A percentile compares a stretch with the other conserved stretches of the same genome.
Conservation (phyloP, 2,329 filamentous ascomycete genomes). For the Ilyonectria sp. region DNA sequence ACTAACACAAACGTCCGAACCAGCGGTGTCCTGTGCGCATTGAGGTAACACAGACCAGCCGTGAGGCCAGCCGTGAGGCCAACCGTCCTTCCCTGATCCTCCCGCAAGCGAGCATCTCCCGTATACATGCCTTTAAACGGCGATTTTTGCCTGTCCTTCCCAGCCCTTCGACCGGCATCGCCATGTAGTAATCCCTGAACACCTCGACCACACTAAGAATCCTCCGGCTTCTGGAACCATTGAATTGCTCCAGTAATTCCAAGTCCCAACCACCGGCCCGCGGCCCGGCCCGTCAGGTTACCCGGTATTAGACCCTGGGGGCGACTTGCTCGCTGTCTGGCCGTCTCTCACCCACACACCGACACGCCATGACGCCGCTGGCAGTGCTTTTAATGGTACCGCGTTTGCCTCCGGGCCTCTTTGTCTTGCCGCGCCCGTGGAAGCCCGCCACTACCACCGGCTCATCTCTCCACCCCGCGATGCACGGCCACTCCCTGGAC, state of each 20-base stretch:
- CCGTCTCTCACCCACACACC: conserved; percentile 35
- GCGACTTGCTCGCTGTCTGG: conserved; percentile 7
- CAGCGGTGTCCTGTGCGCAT: conserved; percentile 28
- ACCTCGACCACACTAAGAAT: conserved; percentile 33
- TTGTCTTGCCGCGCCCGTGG: conserved; percentile 28
- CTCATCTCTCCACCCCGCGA: conserved; percentile 30
- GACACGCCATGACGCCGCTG: conserved; percentile 35
- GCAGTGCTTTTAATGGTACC: conserved; percentile 24
- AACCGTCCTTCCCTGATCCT: conserved; percentile 35
- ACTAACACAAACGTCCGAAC: conserved; percentile 13
- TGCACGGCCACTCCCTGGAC: conserved; percentile 36
- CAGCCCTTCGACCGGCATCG: conserved; percentile 34
- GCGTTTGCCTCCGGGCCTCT: conserved; percentile 25
- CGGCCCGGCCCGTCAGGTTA: conserved; percentile 48
- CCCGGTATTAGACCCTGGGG: conserved; percentile 36
- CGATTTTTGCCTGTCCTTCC: conserved; percentile 11
- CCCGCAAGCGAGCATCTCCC: conserved; percentile 31
- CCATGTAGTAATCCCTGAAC: conserved; percentile 26
- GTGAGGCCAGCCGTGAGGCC: conserved; percentile 18
- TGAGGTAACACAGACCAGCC: conserved; percentile 35
- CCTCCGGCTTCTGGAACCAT: conserved; percentile 32
- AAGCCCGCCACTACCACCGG: conserved; percentile 27
- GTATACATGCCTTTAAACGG: conserved; percentile 8
- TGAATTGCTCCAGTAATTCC: conserved; percentile 17
- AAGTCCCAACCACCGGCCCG: conserved; percentile 36